phyloP scores from a whole-genome alignment of 2,329 filamentous ascomycete species.

The Cladosporium sphaerospermum region DNA sequence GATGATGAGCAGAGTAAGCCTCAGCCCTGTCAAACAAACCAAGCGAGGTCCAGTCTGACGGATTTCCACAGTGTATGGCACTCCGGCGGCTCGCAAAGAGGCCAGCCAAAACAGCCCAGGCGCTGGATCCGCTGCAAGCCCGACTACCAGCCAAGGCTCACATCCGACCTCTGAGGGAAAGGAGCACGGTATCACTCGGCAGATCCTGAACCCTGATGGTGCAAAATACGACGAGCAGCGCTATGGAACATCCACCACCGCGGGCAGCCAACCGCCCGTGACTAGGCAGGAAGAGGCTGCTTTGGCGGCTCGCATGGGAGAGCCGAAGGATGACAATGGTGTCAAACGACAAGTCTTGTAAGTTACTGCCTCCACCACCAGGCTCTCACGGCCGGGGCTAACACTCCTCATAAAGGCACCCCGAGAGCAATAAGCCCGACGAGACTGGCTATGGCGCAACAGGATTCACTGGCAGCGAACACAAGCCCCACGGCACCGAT shows the following conservation, averaged over 20 bases:
- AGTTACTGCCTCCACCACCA: background rate
- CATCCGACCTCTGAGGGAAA: constrained; percentile 6
- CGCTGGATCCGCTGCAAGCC: background rate
- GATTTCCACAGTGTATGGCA: constrained; percentile 24
- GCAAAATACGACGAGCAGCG: constrained; percentile 20
- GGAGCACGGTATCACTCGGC: constrained; percentile 17
- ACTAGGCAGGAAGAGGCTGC: background rate
- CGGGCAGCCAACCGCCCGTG: background rate
- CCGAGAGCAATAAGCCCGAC: constrained; percentile 14
- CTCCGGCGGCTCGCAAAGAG: constrained; percentile 19
- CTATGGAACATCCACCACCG: constrained; percentile 17
- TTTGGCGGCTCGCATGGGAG: background rate
- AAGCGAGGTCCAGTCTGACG: too few relatives aligned
- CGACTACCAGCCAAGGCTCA: background rate
- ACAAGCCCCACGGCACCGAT: background rate
- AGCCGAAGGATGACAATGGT: constrained; percentile 8
- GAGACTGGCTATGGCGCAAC: constrained; percentile 14
- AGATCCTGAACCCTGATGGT: constrained; percentile 22
- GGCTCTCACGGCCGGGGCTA: background rate
- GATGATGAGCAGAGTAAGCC: constrained; percentile 24
- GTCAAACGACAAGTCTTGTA: constrained; percentile 16
- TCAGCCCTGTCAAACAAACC: too few relatives aligned
- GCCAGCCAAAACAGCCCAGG: background rate
- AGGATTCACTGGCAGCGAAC: background rate
- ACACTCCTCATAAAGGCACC: constrained; percentile 11